Evolutionary conservation across 768 basidiomycete genomes (phyloP).

Genomic region (Naganishia vishniacii): DNA sequence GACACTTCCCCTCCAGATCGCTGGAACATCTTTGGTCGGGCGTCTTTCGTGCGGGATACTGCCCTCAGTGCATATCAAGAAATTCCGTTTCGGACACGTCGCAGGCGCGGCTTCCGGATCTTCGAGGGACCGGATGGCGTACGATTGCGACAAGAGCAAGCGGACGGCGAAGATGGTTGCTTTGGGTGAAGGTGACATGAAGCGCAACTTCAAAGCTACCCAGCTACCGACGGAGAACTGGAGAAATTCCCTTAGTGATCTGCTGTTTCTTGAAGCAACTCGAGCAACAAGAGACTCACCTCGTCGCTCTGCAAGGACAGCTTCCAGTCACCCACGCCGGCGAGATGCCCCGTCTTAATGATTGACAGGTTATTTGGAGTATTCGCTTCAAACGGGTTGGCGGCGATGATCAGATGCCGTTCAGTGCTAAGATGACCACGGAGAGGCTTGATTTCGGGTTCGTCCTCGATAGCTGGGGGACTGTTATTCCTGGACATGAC

Average conservation of each 20-base stretch:
- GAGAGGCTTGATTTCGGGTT: slow-evolving; percentile 28
- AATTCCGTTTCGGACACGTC: slow-evolving; percentile 26
- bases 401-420: slow-evolving; percentile 37
- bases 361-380: slow-evolving; percentile 29
- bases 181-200: slow-evolving; percentile 36
- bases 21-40: slow-evolving; percentile 30
- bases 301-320: slow-evolving; percentile 35
- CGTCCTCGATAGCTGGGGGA: slow-evolving; percentile 12
- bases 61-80: slow-evolving; percentile 37
- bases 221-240: slow-evolving; percentile 43
- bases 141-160: slow-evolving; percentile 37
- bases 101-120: slow-evolving; percentile 36
- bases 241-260: neutral
- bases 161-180: slow-evolving; percentile 44
- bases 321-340: slow-evolving; percentile 30
- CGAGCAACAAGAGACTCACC: slow-evolving; percentile 33
- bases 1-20: slow-evolving; percentile 37
- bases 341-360: slow-evolving; percentile 36
- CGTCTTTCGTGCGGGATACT: slow-evolving; percentile 31
- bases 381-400: slow-evolving; percentile 33
- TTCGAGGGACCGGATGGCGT: slow-evolving; percentile 37
- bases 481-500: too few relatives aligned
- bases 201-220: slow-evolving; percentile 30
- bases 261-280: too few relatives aligned
- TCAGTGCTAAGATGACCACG: slow-evolving; percentile 37